These are phyloP conservation scores for Furcasterigmium sp. DNA, from an alignment of 2,329 filamentous ascomycete species.

Conservation along the genomic window DNA sequence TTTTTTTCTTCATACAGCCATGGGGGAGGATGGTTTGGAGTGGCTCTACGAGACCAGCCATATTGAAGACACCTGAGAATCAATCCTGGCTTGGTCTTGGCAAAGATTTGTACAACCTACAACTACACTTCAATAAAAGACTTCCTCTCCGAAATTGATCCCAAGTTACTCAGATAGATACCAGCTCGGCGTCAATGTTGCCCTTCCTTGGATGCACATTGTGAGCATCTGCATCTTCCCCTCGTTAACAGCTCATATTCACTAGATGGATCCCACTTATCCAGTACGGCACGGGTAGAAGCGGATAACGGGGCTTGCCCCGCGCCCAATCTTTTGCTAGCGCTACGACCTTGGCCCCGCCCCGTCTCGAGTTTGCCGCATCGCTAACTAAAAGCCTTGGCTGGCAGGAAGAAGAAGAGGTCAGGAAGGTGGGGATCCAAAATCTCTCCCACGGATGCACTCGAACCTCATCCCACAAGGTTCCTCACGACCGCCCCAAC, in stretches of 20 bases:
- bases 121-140: too few species aligned
- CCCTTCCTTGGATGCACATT: too few species aligned
- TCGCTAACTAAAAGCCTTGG: neutral
- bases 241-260: neutral
- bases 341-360: neutral
- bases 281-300: neutral
- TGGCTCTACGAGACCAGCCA: too few species aligned
- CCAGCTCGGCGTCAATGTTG: too few species aligned
- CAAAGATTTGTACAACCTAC: too few species aligned
- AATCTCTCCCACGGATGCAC: conserved; percentile 9
- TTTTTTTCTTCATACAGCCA: too few species aligned
- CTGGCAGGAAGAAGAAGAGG: neutral
- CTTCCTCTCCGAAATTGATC: too few species aligned
- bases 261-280: neutral
- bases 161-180: too few species aligned
- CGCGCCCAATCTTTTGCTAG: neutral
- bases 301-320: neutral
- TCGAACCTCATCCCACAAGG: neutral
- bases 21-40: too few species aligned
- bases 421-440: conserved; percentile 11
- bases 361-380: neutral
- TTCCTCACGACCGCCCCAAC: neutral
- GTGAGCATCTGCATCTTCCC: too few species aligned
- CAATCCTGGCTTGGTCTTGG: too few species aligned
- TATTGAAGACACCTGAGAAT: too few species aligned